Evolutionary conservation across 2,329 filamentous ascomycete genomes (phyloP), one percentile per base, ranked within the genome.

Genomic region (Pseudogymnoascus verrucosus): DNA sequence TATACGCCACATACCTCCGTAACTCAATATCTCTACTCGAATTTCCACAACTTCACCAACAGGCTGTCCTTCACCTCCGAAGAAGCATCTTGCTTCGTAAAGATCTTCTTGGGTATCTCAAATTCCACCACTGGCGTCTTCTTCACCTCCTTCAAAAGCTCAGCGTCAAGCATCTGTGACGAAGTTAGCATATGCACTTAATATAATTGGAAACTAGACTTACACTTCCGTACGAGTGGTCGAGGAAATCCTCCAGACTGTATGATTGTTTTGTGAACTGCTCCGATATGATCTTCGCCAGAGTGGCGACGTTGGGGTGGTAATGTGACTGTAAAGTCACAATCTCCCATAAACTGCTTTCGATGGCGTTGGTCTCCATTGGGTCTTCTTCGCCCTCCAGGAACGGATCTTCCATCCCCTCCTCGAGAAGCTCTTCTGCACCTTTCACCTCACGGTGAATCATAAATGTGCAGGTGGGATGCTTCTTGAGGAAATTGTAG

Each of bases 221-320:
- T 82, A 89, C 88, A 73, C 86, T 90, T 70, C 81, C 84, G 76
- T 98, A 99, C 0, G 91, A 93, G 74, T 98, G 92, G 73, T 99
- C 95, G 59, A 98, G 78, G 76, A 99, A 99, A 73, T 99, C 95
- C 73, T 99, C 95, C n/a, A 97, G 78, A 70, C 92, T 95, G 76
- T 98, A 99, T 2, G 89, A 84, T 69, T 92, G 88, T 78, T 99
- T 99, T 2, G 95, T 99, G 75, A 98, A 99, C 74, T 98, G 95
- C 77, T 98, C 92, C 2, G 90, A 90, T 64, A 99, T 86, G 67
- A 99, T 96, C 76, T 92, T 95, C 51, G 92, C 89, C 69, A 99
- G 86, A 2, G 93, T 95, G 0, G 93, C 93, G 23, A 99, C 91
- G 70, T 98, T 99, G 12, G 96, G 95, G 73, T 99, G 95, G 76